Conservation (phyloP, 1,284 basidiomycete genomes). For the Austroboletus novae-zelandiae region DNA sequence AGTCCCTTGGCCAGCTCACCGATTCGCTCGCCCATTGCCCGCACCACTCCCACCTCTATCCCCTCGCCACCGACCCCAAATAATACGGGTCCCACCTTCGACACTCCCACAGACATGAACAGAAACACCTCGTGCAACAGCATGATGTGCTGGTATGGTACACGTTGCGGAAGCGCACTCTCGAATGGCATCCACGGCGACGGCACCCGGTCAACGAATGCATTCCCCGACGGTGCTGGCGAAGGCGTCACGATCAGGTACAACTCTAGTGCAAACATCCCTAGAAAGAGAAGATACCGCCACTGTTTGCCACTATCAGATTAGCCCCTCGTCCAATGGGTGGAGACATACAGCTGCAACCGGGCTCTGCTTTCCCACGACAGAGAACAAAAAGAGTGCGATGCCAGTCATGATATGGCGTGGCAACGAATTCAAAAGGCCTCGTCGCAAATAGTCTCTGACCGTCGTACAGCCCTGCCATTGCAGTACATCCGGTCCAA, state of each 20-base stretch:
- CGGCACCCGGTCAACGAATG: slow-evolving; percentile 30
- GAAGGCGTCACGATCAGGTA: slow-evolving; percentile 54
- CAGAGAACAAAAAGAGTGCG: slow-evolving; percentile 61
- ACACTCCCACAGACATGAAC: slow-evolving; percentile 67
- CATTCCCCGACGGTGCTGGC: slow-evolving; percentile 7
- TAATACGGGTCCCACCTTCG: slow-evolving; percentile 63
- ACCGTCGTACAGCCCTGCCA: slow-evolving; percentile 70
- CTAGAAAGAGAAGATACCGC: slow-evolving; percentile 68
- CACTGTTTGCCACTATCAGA: slow-evolving; percentile 69
- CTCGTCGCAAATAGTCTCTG: slow-evolving; percentile 70
- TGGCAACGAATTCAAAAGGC: slow-evolving; percentile 62
- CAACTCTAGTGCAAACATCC: slow-evolving; percentile 60
- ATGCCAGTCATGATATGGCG: slow-evolving; percentile 70
- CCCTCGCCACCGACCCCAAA: slow-evolving; percentile 30
- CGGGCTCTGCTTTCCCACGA: slow-evolving; percentile 56
- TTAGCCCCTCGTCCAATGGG: slow-evolving; percentile 6
- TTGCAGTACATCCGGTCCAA: slow-evolving; percentile 68
- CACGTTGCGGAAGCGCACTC: slow-evolving; percentile 58
- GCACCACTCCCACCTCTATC: slow-evolving; percentile 18
- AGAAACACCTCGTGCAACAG: slow-evolving; percentile 78
- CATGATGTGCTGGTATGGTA: slow-evolving; percentile 69
- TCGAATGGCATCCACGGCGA: slow-evolving; percentile 39
- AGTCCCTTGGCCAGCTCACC: slow-evolving; percentile 16
- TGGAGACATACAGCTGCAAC: slow-evolving; percentile 60
- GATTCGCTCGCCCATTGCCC: slow-evolving; percentile 24